Evolutionary conservation across 176 grass and related monocot species (phyloP), one percentile per base, ranked within the genome.

Genomic region (Rhynchospora breviuscula): DNA sequence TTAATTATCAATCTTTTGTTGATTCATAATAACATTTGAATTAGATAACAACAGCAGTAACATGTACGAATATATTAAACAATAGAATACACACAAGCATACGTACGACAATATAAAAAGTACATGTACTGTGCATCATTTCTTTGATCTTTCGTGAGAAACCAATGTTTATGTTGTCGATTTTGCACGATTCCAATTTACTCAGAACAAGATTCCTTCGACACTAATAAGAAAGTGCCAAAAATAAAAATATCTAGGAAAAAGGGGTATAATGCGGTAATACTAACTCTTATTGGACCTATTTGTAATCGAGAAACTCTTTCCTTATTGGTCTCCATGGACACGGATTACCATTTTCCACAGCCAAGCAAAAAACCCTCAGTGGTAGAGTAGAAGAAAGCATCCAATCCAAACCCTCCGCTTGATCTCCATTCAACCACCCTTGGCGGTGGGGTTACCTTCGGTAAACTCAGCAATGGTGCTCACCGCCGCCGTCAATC

Each of bases 381-480:
- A 81, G 57, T 13, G 78, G 57, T 31, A 3, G 5, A 43, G 78
- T 6, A 43, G 48, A 11, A 19, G 73, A 56, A n/a, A 31, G n/a
- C 3, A n/a, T 8, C 48, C 48, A 56, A n/a, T 8, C 48, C 48
- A 56, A 23, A 11, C 11, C 72, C 72, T 54, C 18, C 69, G 10
- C 44, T 73, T 21, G 51, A 77, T 56, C 49, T 54, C 49, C n/a
- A 19, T 5, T 48, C 3, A 73, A 73, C 14, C 17, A 70, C 43
- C 1, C 8, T 2, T 47, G 68, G 68, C 45, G 69, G 44, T 49
- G 69, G 3, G 29, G 8, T 35, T 29, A 52, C 44, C 84, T 56
- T 58, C 33, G 44, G 84, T 25, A 75, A 79, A 59, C 63, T 68
- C 25, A 66, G 31, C n/a, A 66, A 88, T 88, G 86, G 68, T 35